Percentiles rank a stretch among this genome's conserved stretches.
Evolutionary conservation across 805 yeast genomes (phyloP).

Genomic region (Sporopachydermia lactativora): DNA sequence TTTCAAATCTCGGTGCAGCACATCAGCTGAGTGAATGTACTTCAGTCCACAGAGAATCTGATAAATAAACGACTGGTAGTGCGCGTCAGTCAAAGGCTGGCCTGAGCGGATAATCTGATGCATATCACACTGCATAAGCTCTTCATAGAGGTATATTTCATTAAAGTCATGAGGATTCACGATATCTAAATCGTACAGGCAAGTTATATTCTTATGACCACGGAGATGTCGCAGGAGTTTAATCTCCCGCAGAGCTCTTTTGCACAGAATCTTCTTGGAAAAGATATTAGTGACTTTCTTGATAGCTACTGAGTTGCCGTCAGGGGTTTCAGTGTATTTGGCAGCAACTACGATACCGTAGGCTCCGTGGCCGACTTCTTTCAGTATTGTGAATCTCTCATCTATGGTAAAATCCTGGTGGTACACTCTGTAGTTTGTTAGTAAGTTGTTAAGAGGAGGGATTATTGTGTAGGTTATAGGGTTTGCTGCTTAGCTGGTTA

Average conservation of each 20-base stretch:
- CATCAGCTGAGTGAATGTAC: constrained; percentile 85
- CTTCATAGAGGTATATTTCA: constrained; percentile 89
- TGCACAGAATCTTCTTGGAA: constrained; percentile 79
- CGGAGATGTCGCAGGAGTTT: constrained; percentile 84
- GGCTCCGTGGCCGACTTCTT: constrained; percentile 96
- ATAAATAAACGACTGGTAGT: constrained; percentile 84
- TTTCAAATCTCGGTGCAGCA: constrained; percentile 84
- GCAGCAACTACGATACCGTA: constrained; percentile 97
- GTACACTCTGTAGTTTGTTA: constrained; percentile 46
- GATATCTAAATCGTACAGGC: constrained; percentile 87
- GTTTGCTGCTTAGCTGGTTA: too few species aligned
- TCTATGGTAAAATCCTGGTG: constrained; percentile 92
- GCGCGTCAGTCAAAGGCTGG: constrained; percentile 88
- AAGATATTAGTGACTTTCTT: constrained; percentile 93
- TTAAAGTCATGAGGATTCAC: constrained; percentile 70
- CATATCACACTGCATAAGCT: constrained; percentile 97
- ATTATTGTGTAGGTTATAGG: too few species aligned
- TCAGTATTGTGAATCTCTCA: constrained; percentile 72
- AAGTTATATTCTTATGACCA: constrained; percentile 93
- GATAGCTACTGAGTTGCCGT: constrained; percentile 82
- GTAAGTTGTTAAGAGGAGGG: too few species aligned
- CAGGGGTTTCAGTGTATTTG: constrained; percentile 53
- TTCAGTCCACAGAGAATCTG: constrained; percentile 85
- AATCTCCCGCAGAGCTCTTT: constrained; percentile 82
- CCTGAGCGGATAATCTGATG: constrained; percentile 92